Evolutionary conservation across 2,329 filamentous ascomycete genomes (phyloP), one percentile per base, ranked within the genome.

Genomic region (Calonectria honghensis): DNA sequence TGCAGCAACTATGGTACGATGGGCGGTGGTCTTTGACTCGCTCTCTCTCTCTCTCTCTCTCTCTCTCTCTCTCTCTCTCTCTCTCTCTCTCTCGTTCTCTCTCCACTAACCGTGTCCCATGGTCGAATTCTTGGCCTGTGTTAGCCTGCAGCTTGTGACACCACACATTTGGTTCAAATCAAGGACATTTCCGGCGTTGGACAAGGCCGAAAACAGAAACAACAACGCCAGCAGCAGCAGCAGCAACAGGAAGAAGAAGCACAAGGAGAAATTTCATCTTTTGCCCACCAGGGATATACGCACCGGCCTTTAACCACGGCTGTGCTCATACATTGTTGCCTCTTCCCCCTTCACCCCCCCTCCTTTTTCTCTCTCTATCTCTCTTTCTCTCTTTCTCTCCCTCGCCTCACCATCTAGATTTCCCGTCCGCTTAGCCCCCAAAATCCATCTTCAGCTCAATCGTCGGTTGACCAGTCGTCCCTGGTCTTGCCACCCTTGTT

Each of bases 371-470:
- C 32, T 35, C 32, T 35, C 32, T 35, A 2, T 29, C 37, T 51
- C 41, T 32, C 27, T 3, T 16, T 16, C 18, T 27, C 32, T 18
- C 48, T 24, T 24, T 24, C 24, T 24, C 24, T 24, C 24, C 24
- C 24, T 24, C 24, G 24, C 20, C 41, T 39, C 64, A 4, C n/a
- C 37, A 20, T 31, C 35, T 29, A 24, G 70, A 66, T 39, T 20
- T 20, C 50, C n/a, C 48, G 50, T 51, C 73, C 52, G 63, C 70
- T 79, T 80, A 84, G 54, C 87, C 86, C 6, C 91, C 92, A 89
- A 99, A 98, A 84, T 98, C 90, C 94, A 98, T 97, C 90, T 97
- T 97, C 82, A 99, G 85, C 69, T 95, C 95, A 89, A 99, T 99
- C 76, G 89, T 97, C 16, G 97, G 97, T 84, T 91, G 92, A 35